Evolutionary conservation across 1,139 yeast species (phyloP), one percentile per base, ranked within the genome.

Genomic region (Yamadazyma siamensis): DNA sequence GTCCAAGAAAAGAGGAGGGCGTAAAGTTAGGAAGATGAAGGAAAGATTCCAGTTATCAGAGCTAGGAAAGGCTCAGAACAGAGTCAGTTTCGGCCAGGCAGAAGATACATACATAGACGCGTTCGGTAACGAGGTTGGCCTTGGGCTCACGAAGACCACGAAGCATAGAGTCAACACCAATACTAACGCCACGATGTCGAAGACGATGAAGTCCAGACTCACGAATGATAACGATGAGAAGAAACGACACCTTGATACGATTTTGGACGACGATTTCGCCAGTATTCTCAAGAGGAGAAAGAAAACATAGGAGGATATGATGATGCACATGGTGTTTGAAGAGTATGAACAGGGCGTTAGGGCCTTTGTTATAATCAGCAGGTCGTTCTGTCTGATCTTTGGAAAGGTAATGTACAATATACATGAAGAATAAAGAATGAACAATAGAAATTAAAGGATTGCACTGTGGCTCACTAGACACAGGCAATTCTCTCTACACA

Each of bases 1-100:
- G 28, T 79, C 91, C 4, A 85, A 85, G 56, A 83, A 81, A 45
- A 69, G 99, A 46, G 97, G 95, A 2, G 99, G 99, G 1, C 65
- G 78, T 41, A 64, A 89, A 37, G 71, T 83, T 41, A 66, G 95
- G 29, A 87, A 87, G 55, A 74, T 78, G 64, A 86, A 84, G 52
- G 87, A 88, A 50, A 77, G 84, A 47, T 80, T 82, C 57, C 80
- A 80, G 48, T 72, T 83, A 70, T 82, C 95, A 0, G 95, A 88
- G 31, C 54, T 85, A 25, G 80, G 89, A 22, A 80, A 79, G 45
- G 84, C 95, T 2, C 95, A 87, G 46, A 88, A 89, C 51, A 75
- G 85, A 45, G 72, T 89, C 76, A 82, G 73, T 28, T 89, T 89
- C 59, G 96, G 95, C 6, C 71, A 79, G 44, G 66, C 68, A 38